Percentiles rank a stretch among this genome's conserved stretches.
These are phyloP conservation scores for Globisporangium echinulatum DNA, from an alignment of 352 stramenopile species.

Conservation along the genomic window DNA sequence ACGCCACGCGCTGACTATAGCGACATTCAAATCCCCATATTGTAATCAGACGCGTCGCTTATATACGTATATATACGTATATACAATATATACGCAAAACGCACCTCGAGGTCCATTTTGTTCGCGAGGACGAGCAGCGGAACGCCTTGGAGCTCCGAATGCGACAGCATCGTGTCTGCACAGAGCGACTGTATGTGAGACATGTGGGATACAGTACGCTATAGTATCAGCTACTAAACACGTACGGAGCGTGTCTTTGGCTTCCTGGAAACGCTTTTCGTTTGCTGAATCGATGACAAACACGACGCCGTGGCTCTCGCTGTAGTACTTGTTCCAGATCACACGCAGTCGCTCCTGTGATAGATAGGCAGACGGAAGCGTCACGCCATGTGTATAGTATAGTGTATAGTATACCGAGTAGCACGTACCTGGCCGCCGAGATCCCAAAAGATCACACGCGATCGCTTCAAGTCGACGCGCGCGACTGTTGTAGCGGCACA, in stretches of 20 bases:
- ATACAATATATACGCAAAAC: background rate
- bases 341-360: conserved; percentile 73
- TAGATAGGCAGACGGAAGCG: background rate
- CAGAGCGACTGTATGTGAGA: background rate
- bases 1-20: conserved; percentile 18
- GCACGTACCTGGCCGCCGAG: conserved; percentile 74
- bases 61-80: too few relatives aligned
- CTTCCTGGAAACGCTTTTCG: conserved; percentile 81
- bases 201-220: background rate
- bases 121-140: conserved; percentile 88
- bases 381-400: too few relatives aligned
- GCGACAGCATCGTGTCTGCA: conserved; percentile 72
- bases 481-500: conserved; percentile 31
- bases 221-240: conserved; percentile 2
- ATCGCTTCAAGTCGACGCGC: conserved; percentile 78
- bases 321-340: conserved; percentile 94
- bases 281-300: conserved; percentile 90
- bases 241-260: conserved; percentile 77
- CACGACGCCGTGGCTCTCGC: conserved; percentile 87
- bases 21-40: background rate
- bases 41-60: too few relatives aligned
- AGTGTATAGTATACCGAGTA: background rate
- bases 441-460: conserved; percentile 90
- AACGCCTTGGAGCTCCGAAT: conserved; percentile 70
- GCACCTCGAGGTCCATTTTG: conserved; percentile 83